Percentiles rank a stretch among this genome's conserved stretches.
Evolutionary conservation across 768 basidiomycete species (phyloP).

Genomic region (Termitomyces titanicus): DNA sequence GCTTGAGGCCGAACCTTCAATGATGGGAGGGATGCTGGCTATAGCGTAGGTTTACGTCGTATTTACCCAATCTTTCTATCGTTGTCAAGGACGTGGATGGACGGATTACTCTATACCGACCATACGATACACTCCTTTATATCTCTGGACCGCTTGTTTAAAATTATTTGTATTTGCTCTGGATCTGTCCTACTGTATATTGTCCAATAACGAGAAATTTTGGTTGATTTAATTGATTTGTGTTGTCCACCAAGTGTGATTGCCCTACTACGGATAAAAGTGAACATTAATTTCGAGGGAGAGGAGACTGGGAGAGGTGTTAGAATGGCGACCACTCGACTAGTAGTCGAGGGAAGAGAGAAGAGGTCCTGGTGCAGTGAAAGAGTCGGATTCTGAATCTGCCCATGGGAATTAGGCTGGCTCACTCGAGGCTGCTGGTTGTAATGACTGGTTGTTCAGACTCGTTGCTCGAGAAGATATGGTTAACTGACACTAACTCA

Average conservation of each 20-base stretch:
- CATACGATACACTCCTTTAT: slow-evolving; percentile 6
- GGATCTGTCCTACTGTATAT: not conserved
- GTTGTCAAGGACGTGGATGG: not conserved
- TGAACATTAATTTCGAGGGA: not conserved
- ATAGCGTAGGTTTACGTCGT: slow-evolving; percentile 2
- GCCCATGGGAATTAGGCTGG: too few relatives aligned
- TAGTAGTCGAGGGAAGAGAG: too few relatives aligned
- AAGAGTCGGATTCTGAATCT: too few relatives aligned
- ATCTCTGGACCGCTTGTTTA: not conserved
- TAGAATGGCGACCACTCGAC: too few relatives aligned
- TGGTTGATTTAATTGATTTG: not conserved
- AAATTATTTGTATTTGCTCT: slow-evolving; percentile 8
- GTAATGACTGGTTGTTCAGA: too few relatives aligned
- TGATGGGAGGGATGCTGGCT: slow-evolving; percentile 16
- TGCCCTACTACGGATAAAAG: not conserved
- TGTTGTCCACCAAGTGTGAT: too few relatives aligned
- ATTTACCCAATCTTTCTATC: not conserved
- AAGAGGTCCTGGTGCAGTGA: too few relatives aligned
- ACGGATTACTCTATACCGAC: not conserved
- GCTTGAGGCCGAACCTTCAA: slow-evolving; percentile 9
- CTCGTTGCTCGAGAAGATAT: too few relatives aligned
- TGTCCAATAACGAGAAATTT: not conserved
- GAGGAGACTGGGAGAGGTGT: not conserved
- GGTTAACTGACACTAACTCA: too few relatives aligned
- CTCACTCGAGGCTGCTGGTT: too few relatives aligned